phyloP scores from a whole-genome alignment of 116 monocot genomes.

The Cymodocea nodosa region DNA sequence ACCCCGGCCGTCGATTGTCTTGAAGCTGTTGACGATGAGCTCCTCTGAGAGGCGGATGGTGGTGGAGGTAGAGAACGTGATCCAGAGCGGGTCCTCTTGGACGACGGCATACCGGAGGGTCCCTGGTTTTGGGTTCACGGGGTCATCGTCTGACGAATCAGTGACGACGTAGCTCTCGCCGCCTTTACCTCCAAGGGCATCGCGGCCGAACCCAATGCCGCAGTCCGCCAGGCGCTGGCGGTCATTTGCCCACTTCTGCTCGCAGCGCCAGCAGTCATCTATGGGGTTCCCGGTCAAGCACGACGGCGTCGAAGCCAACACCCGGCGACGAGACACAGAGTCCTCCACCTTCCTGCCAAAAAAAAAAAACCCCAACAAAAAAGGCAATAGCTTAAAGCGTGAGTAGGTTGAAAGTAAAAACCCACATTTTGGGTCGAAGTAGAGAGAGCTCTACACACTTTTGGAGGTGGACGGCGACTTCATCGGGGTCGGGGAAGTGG shows the following conservation, averaged over 20 bases:
- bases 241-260: slow-evolving; percentile 12
- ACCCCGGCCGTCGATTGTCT: slow-evolving; percentile 76
- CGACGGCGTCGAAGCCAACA: slow-evolving; percentile 1
- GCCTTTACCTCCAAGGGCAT: slow-evolving; percentile 14
- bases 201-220: slow-evolving; percentile 19
- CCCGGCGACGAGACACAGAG: not conserved
- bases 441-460: not conserved
- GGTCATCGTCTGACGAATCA: slow-evolving; percentile 11
- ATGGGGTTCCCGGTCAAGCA: slow-evolving; percentile 25
- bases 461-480: slow-evolving; percentile 6
- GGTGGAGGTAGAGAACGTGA: slow-evolving; percentile 69
- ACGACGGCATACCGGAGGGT: slow-evolving; percentile 29
- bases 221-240: slow-evolving; percentile 21
- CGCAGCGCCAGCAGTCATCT: slow-evolving; percentile 32
- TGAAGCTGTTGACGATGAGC: slow-evolving; percentile 65
- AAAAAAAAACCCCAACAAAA: not conserved
- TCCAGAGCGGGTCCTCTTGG: slow-evolving; percentile 89
- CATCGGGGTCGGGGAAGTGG: slow-evolving; percentile 3
- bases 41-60: slow-evolving; percentile 58
- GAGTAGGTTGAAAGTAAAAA: not conserved
- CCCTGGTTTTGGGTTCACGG: slow-evolving; percentile 13
- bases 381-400: not conserved
- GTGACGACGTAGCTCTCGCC: slow-evolving; percentile 15
- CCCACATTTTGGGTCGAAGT: not conserved
- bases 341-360: not conserved